Evolutionary conservation across 2,329 filamentous ascomycete species (phyloP).

Genomic region (Xylariaceae sp.): DNA sequence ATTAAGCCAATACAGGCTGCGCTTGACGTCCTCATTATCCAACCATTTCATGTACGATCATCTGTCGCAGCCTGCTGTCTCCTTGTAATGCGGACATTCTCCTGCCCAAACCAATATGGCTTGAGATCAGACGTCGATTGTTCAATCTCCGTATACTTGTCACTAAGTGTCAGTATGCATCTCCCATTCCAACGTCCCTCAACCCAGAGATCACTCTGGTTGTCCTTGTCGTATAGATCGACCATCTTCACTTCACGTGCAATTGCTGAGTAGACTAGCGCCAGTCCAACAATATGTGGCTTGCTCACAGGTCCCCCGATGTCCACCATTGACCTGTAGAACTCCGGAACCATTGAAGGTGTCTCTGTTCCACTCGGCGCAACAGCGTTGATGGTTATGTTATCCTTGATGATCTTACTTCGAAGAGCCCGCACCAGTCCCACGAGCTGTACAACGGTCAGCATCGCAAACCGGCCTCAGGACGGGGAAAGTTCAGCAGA

Average conservation of each 20-base stretch:
- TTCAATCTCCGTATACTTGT: slow-evolving; percentile 36
- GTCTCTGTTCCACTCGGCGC: slow-evolving; percentile 35
- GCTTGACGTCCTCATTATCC: no score
- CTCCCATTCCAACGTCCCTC: slow-evolving; percentile 33
- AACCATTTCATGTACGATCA: not conserved
- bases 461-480: no score
- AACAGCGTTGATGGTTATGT: slow-evolving; percentile 38
- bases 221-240: slow-evolving; percentile 36
- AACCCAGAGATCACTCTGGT: slow-evolving; percentile 4
- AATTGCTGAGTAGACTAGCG: slow-evolving; percentile 36
- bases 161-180: slow-evolving; percentile 33
- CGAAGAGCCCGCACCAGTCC: slow-evolving; percentile 8
- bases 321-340: slow-evolving; percentile 26
- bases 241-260: slow-evolving; percentile 31
- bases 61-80: slow-evolving; percentile 32
- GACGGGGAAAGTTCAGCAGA: no score
- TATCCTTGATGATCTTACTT: slow-evolving; percentile 18
- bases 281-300: slow-evolving; percentile 33
- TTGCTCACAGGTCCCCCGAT: slow-evolving; percentile 32
- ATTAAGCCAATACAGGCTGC: no score
- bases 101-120: slow-evolving; percentile 30
- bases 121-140: slow-evolving; percentile 20
- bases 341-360: slow-evolving; percentile 24
- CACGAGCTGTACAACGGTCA: no score
- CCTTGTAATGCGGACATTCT: slow-evolving; percentile 25